Conservation (phyloP, 2,329 filamentous ascomycete species). For the Helminthosporium solani region DNA sequence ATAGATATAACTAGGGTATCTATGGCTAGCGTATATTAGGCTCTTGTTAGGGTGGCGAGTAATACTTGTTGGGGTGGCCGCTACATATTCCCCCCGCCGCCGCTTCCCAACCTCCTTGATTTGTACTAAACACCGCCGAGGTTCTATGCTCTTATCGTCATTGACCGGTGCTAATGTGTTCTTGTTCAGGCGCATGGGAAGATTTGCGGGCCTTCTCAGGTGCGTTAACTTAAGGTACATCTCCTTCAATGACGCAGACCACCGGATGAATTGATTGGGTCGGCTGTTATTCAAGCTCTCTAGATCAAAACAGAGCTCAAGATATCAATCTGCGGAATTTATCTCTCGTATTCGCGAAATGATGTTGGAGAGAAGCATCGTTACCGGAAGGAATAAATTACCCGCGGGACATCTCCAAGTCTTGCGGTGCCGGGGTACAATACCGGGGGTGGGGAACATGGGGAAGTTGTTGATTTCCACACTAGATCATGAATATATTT, state of each 20-base stretch:
- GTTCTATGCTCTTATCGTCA: not conserved
- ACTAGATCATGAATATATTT: constrained; percentile 1
- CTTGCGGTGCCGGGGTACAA: not conserved
- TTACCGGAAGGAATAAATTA: not conserved
- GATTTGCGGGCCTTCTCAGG: not conserved
- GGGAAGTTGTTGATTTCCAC: constrained; percentile 4
- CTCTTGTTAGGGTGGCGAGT: too few relatives aligned
- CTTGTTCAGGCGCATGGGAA: not conserved
- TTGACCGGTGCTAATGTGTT: not conserved
- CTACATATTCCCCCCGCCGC: too few relatives aligned
- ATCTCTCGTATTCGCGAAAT: not conserved
- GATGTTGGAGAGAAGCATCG: not conserved
- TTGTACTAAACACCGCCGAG: not conserved
- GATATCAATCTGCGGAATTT: not conserved
- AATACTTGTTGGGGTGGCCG: too few relatives aligned
- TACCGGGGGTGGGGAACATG: constrained; percentile 5
- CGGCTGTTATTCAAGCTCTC: not conserved
- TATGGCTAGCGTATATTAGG: too few relatives aligned
- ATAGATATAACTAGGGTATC: too few relatives aligned
- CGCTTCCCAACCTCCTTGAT: not conserved
- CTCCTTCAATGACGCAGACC: not conserved
- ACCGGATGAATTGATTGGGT: not conserved
- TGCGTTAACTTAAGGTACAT: not conserved
- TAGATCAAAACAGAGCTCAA: not conserved
- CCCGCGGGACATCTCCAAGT: not conserved